These are phyloP conservation scores for Bipolaris sorokiniana DNA, from an alignment of 2,329 filamentous ascomycete genomes.

Conservation along the genomic window DNA sequence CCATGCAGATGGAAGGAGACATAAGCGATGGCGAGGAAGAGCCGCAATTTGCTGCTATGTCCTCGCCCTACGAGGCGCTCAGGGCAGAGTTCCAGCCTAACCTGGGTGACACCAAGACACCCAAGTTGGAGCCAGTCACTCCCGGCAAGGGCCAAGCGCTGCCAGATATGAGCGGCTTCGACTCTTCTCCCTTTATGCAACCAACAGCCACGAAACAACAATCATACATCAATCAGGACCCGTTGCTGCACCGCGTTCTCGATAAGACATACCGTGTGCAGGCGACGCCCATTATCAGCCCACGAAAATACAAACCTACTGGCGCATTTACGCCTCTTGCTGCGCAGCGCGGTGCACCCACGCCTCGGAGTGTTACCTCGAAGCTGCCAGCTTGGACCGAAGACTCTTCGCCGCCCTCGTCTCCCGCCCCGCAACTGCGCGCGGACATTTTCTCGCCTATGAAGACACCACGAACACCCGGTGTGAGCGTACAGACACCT, in stretches of 20 bases:
- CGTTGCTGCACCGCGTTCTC: conserved; percentile 85
- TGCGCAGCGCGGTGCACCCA: conserved; percentile 35
- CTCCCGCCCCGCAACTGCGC: conserved; percentile 78
- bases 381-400: conserved; percentile 38
- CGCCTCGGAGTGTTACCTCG: conserved; percentile 30
- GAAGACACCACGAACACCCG: conserved; percentile 71
- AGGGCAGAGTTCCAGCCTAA: conserved; percentile 72
- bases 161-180: conserved; percentile 52
- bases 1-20: conserved; percentile 17
- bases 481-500: conserved; percentile 82
- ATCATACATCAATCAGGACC: conserved; percentile 63
- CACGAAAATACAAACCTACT: conserved; percentile 53
- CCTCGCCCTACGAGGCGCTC: conserved; percentile 78
- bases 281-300: conserved; percentile 83
- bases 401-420: conserved; percentile 58
- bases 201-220: conserved; percentile 42
- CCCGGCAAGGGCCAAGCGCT: conserved; percentile 45
- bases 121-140: conserved; percentile 43
- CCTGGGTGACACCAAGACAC: conserved; percentile 54
- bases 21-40: conserved; percentile 31
- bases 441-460: conserved; percentile 84
- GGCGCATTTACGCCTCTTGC: conserved; percentile 48
- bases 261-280: conserved; percentile 96
- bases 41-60: conserved; percentile 66
- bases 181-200: conserved; percentile 61